Percentiles rank a stretch among this genome's conserved stretches.
phyloP scores from a whole-genome alignment of 257 asterid species.

The Solanum corneliomulleri region DNA sequence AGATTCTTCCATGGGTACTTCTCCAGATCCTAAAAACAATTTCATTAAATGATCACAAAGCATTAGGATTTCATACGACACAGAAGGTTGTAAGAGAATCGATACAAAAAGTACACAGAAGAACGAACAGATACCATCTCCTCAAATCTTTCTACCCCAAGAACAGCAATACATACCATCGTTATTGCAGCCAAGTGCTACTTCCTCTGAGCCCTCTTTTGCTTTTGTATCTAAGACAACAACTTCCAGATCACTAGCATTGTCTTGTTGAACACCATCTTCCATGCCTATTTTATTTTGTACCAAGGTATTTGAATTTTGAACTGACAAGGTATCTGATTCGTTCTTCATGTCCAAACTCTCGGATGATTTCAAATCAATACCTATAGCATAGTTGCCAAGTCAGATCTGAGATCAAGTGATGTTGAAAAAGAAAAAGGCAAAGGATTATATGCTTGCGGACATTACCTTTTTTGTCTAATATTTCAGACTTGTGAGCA shows the following conservation, averaged over 20 bases:
- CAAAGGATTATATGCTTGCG: not conserved
- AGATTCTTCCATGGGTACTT: not conserved
- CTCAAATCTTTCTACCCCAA: not conserved
- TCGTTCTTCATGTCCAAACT: not conserved
- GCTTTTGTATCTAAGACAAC: not conserved
- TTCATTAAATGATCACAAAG: not conserved
- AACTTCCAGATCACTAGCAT: not conserved
- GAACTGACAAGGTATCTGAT: not conserved
- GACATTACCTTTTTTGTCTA: slow-evolving; percentile 28
- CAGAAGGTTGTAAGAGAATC: not conserved
- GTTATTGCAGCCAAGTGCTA: not conserved
- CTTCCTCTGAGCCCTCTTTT: not conserved
- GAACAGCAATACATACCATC: not conserved
- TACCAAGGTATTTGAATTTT: not conserved
- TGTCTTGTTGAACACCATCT: not conserved
- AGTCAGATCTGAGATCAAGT: not conserved
- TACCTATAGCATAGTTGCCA: not conserved
- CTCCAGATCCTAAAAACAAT: not conserved
- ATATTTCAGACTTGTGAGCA: slow-evolving; percentile 15
- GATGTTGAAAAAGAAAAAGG: not conserved
- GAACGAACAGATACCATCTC: not conserved
- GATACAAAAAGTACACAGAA: not conserved
- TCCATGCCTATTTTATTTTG: not conserved
- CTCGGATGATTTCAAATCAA: not conserved
- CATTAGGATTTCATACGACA: not conserved